A percentile compares a stretch with the other conserved stretches of the same genome.
phyloP scores from a whole-genome alignment of 2,329 filamentous ascomycete species.

The Colletotrichum sp. region DNA sequence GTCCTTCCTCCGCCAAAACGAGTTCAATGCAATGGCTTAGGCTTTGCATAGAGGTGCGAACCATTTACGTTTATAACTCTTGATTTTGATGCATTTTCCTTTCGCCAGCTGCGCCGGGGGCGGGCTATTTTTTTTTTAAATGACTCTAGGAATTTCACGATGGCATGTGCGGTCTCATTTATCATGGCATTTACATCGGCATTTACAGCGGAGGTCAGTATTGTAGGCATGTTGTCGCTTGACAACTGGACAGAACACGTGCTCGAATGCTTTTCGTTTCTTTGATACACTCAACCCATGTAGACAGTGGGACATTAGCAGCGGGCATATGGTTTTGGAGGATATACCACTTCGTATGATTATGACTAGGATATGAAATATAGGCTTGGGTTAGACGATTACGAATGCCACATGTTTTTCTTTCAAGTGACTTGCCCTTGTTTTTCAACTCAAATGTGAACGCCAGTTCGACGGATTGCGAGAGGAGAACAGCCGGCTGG shows the following conservation, averaged over 20 bases:
- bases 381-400: neutral
- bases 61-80: neutral
- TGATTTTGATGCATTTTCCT: neutral
- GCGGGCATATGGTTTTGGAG: slow-evolving; percentile 8
- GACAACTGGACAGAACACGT: neutral
- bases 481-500: neutral
- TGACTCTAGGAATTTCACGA: neutral
- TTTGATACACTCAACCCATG: neutral
- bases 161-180: neutral
- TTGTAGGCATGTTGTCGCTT: neutral
- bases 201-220: neutral
- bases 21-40: slow-evolving; percentile 27
- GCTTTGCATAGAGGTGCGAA: neutral
- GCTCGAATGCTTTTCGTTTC: neutral
- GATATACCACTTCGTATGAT: slow-evolving; percentile 23
- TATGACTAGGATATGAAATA: slow-evolving; percentile 10
- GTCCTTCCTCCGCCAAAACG: slow-evolving; percentile 77
- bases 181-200: neutral
- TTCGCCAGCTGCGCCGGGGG: neutral
- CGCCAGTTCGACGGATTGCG: neutral
- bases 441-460: neutral
- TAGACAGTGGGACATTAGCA: slow-evolving; percentile 2
- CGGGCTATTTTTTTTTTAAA: neutral
- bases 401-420: neutral
- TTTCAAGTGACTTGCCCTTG: neutral